Evolutionary conservation across 2,329 filamentous ascomycete genomes (phyloP), one percentile per base, ranked within the genome.

Genomic region (Elsinoe necatrix): DNA sequence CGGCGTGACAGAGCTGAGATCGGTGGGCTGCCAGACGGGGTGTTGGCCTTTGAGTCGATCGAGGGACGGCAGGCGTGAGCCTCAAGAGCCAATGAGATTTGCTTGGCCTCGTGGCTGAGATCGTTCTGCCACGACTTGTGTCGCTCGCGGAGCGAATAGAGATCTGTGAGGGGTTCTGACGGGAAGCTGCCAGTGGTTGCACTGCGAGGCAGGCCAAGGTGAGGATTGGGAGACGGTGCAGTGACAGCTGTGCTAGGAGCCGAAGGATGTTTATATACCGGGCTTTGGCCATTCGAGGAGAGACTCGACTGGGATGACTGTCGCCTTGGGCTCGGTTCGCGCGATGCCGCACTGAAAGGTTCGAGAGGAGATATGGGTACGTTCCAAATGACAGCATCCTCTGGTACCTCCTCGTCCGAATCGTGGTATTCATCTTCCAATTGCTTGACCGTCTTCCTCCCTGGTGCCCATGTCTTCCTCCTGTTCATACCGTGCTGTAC

Each of bases 401-500:
- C 87, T 0, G 88, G 88, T 27, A 93, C 84, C 57, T 80, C 78
- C 60, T 88, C 82, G 65, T 90, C 86, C 55, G 82, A 84, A 55
- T 90, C 85, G 62, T 91, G 86, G 63, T 89, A 91, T 66, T 92
- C 87, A 56, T 81, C 80, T 67, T 93, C 88, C 54, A 89, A 75
- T 64, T 91, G 82, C 59, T 83, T 73, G 0, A 81, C 77, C 0
- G 84, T 82, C 68, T 89, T 92, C 57, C 84, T 77, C 43, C 75
- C 80, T 0, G 84, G 79, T 68, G 89, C 85, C 86, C 86, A 91
- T 45, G 74, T 76, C 59, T 72, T 69, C 43, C 82, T 62, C 29
- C 54, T 56, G 41, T 23, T 56, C 39, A 45, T 31, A 8, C 54
- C 54, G 3, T 34, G 23, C 5, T 48, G 29, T 29, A 41, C 29